Percentiles rank a stretch among this genome's conserved stretches.
These are phyloP conservation scores for Serendipita vermifera DNA, from an alignment of 768 basidiomycete genomes.

Conservation along the genomic window DNA sequence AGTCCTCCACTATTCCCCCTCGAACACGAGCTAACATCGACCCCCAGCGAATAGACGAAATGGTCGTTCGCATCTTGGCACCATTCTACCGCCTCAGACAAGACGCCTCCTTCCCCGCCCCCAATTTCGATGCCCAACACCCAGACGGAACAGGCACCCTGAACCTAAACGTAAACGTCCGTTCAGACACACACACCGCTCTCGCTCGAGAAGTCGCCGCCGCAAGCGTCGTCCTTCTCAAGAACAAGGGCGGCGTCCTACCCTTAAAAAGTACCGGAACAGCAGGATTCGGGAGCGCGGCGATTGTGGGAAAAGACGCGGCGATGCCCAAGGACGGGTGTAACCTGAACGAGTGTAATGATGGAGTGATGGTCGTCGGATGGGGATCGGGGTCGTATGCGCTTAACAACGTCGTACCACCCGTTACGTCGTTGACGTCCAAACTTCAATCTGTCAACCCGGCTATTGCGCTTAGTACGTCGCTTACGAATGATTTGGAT, in stretches of 20 bases:
- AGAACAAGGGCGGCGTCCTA: conserved; percentile 23
- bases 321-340: conserved; percentile 12
- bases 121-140: conserved; percentile 11
- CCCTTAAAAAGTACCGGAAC: conserved; percentile 17
- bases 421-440: conserved; percentile 17
- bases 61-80: conserved; percentile 26
- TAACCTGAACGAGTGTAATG: conserved; percentile 14
- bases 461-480: conserved; percentile 1
- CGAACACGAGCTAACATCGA: background rate
- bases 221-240: conserved; percentile 26
- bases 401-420: conserved; percentile 17
- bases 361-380: conserved; percentile 15
- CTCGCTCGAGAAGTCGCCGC: conserved; percentile 27
- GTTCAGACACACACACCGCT: conserved; percentile 22
- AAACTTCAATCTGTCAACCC: conserved; percentile 8
- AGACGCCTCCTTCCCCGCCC: conserved; percentile 8
- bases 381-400: conserved; percentile 20
- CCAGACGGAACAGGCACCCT: conserved; percentile 10
- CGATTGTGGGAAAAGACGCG: conserved; percentile 14
- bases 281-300: background rate
- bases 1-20: background rate
- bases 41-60: conserved; percentile 18
- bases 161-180: conserved; percentile 18
- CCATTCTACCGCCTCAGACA: conserved; percentile 22
- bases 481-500: conserved; percentile 13